phyloP scores from a whole-genome alignment of 306 rosid species.

The Ammopiptanthus mongolicus region DNA sequence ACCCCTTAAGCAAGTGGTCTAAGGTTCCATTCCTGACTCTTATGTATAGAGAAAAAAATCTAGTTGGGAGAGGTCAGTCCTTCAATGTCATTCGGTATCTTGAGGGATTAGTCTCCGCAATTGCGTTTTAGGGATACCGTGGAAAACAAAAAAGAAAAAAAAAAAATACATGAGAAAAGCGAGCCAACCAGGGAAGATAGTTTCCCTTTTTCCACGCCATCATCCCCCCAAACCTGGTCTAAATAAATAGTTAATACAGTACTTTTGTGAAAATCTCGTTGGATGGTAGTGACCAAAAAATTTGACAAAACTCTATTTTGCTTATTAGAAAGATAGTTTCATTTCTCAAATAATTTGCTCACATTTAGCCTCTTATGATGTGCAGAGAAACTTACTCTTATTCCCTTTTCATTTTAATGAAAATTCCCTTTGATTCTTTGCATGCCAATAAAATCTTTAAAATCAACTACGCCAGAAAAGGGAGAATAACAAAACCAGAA shows the following conservation, averaged over 20 bases:
- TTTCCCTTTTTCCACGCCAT: slow-evolving; percentile 16
- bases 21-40: too few relatives aligned
- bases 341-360: background rate
- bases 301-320: background rate
- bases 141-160: too few relatives aligned
- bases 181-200: background rate
- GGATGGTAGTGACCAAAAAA: background rate
- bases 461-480: background rate
- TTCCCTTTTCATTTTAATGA: background rate
- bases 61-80: too few relatives aligned
- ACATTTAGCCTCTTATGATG: background rate
- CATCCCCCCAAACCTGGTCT: slow-evolving; percentile 6
- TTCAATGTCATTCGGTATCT: too few relatives aligned
- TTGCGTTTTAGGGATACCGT: too few relatives aligned
- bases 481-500: background rate
- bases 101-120: too few relatives aligned
- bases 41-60: too few relatives aligned
- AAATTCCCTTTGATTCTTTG: background rate
- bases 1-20: too few relatives aligned
- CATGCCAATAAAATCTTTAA: background rate
- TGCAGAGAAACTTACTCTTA: background rate
- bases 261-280: background rate
- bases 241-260: background rate
- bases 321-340: background rate
- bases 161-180: background rate